phyloP scores from a whole-genome alignment of 495 filamentous ascomycete genomes.

The Neurospora sp. region DNA sequence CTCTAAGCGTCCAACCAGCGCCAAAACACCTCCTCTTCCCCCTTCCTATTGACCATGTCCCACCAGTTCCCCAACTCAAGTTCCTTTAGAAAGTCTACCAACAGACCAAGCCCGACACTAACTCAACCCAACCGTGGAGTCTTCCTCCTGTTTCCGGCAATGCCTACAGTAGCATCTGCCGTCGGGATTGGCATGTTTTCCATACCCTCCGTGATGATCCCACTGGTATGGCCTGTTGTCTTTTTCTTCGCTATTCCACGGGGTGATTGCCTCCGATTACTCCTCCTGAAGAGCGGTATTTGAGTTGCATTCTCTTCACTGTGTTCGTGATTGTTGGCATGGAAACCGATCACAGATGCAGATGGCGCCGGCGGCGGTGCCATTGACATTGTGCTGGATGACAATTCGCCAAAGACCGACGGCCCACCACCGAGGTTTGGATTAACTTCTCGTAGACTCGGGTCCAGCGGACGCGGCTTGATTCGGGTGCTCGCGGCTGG shows the following conservation, averaged over 20 bases:
- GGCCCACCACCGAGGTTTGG: constrained; percentile 21
- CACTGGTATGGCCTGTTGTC: constrained; percentile 13
- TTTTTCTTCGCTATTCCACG: constrained; percentile 35
- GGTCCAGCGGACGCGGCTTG: constrained; percentile 5
- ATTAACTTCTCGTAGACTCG: constrained; percentile 36
- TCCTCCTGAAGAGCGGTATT: constrained; percentile 42
- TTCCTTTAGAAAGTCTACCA: neutral
- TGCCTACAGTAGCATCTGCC: constrained; percentile 28
- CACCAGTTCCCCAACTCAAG: neutral
- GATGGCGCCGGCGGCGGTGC: neutral
- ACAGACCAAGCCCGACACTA: neutral
- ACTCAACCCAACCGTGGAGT: constrained; percentile 36
- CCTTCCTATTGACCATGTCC: neutral
- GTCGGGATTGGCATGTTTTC: constrained; percentile 47
- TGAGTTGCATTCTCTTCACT: constrained; percentile 2
- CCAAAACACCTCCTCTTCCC: neutral
- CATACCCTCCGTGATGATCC: constrained; percentile 40
- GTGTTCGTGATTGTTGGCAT: constrained; percentile 21
- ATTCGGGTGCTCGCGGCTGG: neutral
- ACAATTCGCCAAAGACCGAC: constrained; percentile 16
- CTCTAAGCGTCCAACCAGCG: neutral
- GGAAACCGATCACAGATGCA: neutral
- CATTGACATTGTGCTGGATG: constrained; percentile 18
- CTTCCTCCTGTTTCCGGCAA: constrained; percentile 33
- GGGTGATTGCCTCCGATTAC: constrained; percentile 33